Conservation (phyloP, 108 stramenopile genomes). For the Cyclotella cryptica region DNA sequence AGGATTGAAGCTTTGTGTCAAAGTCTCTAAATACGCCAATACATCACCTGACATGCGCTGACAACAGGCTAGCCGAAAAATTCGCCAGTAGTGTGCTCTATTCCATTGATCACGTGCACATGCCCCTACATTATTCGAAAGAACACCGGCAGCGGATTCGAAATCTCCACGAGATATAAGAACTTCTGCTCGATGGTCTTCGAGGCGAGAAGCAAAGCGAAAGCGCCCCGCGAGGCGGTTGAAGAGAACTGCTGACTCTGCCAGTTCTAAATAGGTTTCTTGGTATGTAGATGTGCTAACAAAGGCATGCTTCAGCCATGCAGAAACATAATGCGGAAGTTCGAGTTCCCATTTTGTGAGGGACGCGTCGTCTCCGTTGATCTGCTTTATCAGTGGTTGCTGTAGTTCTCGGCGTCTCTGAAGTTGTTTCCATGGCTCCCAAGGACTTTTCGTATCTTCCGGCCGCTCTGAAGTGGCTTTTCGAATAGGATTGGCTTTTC, state of each 20-base stretch:
- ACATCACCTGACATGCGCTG: conserved; percentile 67
- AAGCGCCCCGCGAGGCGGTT: conserved; percentile 58
- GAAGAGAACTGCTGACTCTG: conserved; percentile 56
- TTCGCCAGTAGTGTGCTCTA: conserved; percentile 70
- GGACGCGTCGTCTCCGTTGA: not conserved
- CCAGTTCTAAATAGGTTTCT: conserved; percentile 63
- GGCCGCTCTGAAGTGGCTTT: conserved; percentile 51
- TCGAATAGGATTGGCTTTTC: conserved; percentile 57
- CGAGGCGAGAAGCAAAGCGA: conserved; percentile 65
- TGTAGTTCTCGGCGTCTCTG: conserved; percentile 21
- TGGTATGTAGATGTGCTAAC: conserved; percentile 46
- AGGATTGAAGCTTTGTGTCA: conserved; percentile 76
- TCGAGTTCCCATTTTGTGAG: conserved; percentile 20
- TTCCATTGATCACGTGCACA: conserved; percentile 80
- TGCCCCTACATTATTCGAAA: conserved; percentile 63
- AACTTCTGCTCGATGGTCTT: conserved; percentile 74
- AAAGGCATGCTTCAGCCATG: conserved; percentile 42
- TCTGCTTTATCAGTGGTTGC: not conserved
- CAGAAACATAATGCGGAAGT: conserved; percentile 24
- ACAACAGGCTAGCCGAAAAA: conserved; percentile 83
- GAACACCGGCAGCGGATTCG: conserved; percentile 53
- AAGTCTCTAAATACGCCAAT: conserved; percentile 73
- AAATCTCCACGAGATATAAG: conserved; percentile 65
- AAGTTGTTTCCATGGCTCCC: conserved; percentile 66
- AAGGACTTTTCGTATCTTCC: conserved; percentile 57